A percentile compares a stretch with the other conserved stretches of the same genome.
phyloP scores from a whole-genome alignment of 345 rosid genomes.

The Linum trigynum region DNA sequence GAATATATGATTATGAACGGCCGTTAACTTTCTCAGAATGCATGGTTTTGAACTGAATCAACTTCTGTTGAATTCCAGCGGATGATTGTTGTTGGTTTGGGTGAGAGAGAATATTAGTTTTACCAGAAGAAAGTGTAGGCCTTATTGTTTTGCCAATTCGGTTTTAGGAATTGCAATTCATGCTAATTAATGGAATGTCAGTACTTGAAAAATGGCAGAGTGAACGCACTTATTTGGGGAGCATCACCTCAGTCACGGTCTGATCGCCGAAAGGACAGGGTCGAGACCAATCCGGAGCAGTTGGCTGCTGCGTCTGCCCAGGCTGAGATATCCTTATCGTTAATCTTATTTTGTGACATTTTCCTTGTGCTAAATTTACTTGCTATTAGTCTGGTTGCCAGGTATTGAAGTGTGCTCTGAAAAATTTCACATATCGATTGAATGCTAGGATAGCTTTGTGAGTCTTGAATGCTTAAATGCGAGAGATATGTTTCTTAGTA shows the following conservation, averaged over 20 bases:
- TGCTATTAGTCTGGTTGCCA: not conserved
- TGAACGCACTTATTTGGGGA: conserved; percentile 89
- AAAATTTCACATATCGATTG: not conserved
- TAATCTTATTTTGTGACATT: not conserved
- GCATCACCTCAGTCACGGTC: conserved; percentile 96
- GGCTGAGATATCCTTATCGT: conserved; percentile 90
- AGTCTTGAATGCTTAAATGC: not conserved
- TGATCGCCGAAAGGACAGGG: conserved; percentile 91
- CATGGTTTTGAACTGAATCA: too few species aligned
- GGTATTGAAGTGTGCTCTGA: not conserved
- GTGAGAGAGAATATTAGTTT: not conserved
- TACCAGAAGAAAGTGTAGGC: too few species aligned
- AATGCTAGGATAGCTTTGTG: not conserved
- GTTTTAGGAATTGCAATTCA: conserved; percentile 1
- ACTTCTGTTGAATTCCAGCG: not conserved
- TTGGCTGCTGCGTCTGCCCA: conserved; percentile 97
- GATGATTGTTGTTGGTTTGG: not conserved
- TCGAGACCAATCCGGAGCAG: conserved; percentile 96
- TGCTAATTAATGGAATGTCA: conserved; percentile 27
- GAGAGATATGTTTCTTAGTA: not conserved
- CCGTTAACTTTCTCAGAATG: not conserved
- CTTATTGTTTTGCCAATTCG: not conserved
- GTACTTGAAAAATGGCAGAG: conserved; percentile 63
- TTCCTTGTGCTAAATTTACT: not conserved
- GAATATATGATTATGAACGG: not conserved